These are phyloP conservation scores for Boletus reticuloceps DNA, from an alignment of 768 basidiomycete species.

Conservation along the genomic window DNA sequence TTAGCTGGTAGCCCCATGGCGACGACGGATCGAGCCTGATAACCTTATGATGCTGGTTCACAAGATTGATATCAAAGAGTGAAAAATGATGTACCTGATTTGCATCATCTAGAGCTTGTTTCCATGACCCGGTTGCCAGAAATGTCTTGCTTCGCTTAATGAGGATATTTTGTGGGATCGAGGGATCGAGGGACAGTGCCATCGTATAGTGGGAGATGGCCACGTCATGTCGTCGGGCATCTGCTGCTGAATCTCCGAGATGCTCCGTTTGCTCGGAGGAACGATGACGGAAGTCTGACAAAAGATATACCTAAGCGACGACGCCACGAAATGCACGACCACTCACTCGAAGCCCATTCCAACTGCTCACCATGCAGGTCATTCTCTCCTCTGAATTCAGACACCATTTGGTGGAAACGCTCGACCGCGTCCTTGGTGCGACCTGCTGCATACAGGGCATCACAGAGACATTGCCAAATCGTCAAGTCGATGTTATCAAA, in stretches of 20 bases:
- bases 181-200: neutral
- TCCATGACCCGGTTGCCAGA: too few species aligned
- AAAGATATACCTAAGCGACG: neutral
- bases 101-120: neutral
- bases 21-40: neutral
- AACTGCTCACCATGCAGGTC: neutral
- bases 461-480: constrained; percentile 1
- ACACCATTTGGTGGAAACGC: neutral
- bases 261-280: neutral
- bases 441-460: neutral
- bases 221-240: neutral
- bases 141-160: neutral
- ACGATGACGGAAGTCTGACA: neutral
- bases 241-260: neutral
- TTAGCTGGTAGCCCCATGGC: neutral
- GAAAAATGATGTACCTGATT: neutral
- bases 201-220: neutral
- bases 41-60: neutral
- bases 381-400: neutral
- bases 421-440: neutral
- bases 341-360: neutral
- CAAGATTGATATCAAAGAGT: too few species aligned
- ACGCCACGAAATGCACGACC: neutral
- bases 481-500: neutral
- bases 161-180: neutral